These are phyloP conservation scores for Botryosphaeria dothidea DNA, from an alignment of 2,329 filamentous ascomycete genomes.

Conservation along the genomic window DNA sequence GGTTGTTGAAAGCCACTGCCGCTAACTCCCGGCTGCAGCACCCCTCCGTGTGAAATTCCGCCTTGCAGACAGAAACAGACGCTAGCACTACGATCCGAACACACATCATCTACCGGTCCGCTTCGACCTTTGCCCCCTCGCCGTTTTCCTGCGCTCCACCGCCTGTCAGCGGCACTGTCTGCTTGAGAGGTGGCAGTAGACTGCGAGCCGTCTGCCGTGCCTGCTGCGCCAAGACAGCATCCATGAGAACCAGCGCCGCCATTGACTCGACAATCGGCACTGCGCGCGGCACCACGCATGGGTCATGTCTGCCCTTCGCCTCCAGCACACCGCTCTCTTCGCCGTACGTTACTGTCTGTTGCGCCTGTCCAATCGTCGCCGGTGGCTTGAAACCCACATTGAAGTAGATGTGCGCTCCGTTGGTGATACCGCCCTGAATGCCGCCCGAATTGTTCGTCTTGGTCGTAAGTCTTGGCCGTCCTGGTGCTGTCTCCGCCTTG, in stretches of 20 bases:
- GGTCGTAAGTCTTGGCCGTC: constrained; percentile 69
- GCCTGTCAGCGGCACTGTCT: constrained; percentile 35
- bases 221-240: constrained; percentile 82
- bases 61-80: no score
- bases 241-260: constrained; percentile 84
- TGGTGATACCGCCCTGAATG: constrained; percentile 93
- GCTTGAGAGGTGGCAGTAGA: constrained; percentile 39
- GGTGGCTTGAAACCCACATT: constrained; percentile 92
- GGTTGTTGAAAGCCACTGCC: no score
- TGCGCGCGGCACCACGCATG: constrained; percentile 85
- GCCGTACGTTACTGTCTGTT: constrained; percentile 79
- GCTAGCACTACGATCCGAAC: background rate
- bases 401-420: constrained; percentile 94
- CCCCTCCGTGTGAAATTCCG: no score
- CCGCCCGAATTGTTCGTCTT: constrained; percentile 95
- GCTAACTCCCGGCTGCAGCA: no score
- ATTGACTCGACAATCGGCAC: constrained; percentile 90
- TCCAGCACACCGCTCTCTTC: constrained; percentile 74
- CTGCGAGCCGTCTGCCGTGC: constrained; percentile 48
- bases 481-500: constrained; percentile 53
- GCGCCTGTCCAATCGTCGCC: constrained; percentile 87
- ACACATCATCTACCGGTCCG: background rate
- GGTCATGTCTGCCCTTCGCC: constrained; percentile 92
- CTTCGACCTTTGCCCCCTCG: constrained; percentile 11
- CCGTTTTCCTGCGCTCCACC: constrained; percentile 16